These are phyloP conservation scores for Hypericum perforatum DNA, from an alignment of 345 rosid genomes.

Conservation along the genomic window DNA sequence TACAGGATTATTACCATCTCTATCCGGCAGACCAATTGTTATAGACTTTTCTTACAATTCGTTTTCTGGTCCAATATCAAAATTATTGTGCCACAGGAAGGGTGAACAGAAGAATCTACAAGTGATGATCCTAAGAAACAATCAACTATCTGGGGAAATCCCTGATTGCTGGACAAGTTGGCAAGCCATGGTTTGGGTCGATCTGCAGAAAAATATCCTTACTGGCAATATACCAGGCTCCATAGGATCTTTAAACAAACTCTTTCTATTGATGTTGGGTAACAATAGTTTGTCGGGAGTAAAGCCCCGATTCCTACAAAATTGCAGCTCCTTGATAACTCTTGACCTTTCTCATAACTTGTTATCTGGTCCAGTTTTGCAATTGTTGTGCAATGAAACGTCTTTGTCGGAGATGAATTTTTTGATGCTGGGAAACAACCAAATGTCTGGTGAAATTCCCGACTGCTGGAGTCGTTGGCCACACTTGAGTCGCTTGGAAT, in stretches of 20 bases:
- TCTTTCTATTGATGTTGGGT: no score
- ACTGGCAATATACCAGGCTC: no score
- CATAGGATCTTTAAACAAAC: no score
- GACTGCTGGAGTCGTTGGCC: conserved; percentile 4
- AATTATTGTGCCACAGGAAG: conserved; percentile 30
- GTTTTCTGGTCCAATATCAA: conserved; percentile 40
- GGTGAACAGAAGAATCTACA: conserved; percentile 29
- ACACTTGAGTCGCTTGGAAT: conserved; percentile 5
- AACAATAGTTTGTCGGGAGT: no score
- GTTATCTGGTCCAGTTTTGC: conserved; percentile 35
- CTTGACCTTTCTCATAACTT: no score
- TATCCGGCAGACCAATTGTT: conserved; percentile 38
- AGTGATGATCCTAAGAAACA: conserved; percentile 24
- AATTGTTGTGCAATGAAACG: conserved; percentile 29
- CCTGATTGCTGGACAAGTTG: no score
- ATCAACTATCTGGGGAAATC: conserved; percentile 17
- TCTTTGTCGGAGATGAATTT: conserved; percentile 27
- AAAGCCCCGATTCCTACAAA: no score
- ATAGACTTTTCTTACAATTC: conserved; percentile 32
- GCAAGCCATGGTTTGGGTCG: no score
- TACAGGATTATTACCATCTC: conserved; percentile 40
- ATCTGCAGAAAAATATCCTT: no score
- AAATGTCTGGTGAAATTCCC: conserved; percentile 7
- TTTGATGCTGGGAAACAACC: conserved; percentile 12
- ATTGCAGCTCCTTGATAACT: no score